Conservation (phyloP, 345 rosid species). For the Aegle marmelos region DNA sequence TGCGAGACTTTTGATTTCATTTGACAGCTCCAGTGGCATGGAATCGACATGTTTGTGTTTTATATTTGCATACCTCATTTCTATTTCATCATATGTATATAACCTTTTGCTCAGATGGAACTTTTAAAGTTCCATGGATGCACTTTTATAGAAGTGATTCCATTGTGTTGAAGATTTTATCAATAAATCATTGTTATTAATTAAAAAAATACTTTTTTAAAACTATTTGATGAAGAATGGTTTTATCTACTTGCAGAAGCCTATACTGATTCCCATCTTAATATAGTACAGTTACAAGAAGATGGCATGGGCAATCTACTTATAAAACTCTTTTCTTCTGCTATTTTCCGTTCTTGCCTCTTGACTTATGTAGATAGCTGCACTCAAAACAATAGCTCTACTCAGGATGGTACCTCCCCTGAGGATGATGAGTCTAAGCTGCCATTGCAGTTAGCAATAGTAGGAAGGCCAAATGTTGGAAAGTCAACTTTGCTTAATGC, state of each 20-base stretch:
- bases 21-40: background rate
- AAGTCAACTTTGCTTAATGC: conserved; percentile 89
- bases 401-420: conserved; percentile 31
- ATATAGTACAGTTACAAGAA: background rate
- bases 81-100: background rate
- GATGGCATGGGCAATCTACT: background rate
- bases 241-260: background rate
- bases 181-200: background rate
- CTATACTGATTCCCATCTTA: background rate
- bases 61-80: too few relatives aligned
- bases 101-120: background rate
- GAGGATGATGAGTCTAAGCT: conserved; percentile 66
- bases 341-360: background rate
- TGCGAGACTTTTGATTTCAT: background rate
- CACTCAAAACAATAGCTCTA: conserved; percentile 27
- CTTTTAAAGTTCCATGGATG: background rate
- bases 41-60: background rate
- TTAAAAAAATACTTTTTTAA: background rate
- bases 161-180: conserved; percentile 1
- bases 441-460: conserved; percentile 92
- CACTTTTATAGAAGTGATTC: background rate
- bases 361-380: conserved; percentile 29
- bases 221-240: background rate
- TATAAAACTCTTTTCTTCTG: background rate
- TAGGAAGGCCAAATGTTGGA: conserved; percentile 94